Conservation (phyloP, 2,329 filamentous ascomycete species). For the Corniculantispora saksenae region DNA sequence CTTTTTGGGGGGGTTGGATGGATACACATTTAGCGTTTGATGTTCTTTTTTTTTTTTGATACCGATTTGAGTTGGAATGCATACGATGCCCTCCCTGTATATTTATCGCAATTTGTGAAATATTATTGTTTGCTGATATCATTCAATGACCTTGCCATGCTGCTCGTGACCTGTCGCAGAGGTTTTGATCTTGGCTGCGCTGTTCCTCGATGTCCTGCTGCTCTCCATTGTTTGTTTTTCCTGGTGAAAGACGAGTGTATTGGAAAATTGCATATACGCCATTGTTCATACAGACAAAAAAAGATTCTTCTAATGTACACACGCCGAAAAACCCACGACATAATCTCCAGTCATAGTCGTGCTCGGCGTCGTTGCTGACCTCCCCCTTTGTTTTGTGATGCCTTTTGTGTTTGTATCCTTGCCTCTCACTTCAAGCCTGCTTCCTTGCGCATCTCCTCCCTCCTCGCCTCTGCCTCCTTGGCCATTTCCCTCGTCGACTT, state of each 20-base stretch:
- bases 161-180: background rate
- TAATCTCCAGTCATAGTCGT: background rate
- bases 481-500: constrained; percentile 38
- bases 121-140: background rate
- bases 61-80: constrained; percentile 14
- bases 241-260: too few species aligned
- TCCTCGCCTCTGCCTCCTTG: constrained; percentile 44
- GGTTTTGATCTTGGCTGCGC: background rate
- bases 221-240: too few species aligned
- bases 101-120: background rate
- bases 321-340: background rate
- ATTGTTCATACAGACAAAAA: background rate
- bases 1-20: background rate
- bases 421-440: constrained; percentile 37
- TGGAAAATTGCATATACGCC: background rate
- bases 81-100: background rate
- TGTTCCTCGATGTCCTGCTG: too few species aligned
- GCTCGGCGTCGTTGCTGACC: background rate
- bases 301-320: background rate
- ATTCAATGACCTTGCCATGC: background rate
- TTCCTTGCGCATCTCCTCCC: constrained; percentile 52
- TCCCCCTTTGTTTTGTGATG: background rate
- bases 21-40: constrained; percentile 10
- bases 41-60: constrained; percentile 12
- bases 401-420: too few species aligned